These are phyloP conservation scores for Sclerotinia glacialis DNA, from an alignment of 2,329 filamentous ascomycete genomes.

Conservation along the genomic window DNA sequence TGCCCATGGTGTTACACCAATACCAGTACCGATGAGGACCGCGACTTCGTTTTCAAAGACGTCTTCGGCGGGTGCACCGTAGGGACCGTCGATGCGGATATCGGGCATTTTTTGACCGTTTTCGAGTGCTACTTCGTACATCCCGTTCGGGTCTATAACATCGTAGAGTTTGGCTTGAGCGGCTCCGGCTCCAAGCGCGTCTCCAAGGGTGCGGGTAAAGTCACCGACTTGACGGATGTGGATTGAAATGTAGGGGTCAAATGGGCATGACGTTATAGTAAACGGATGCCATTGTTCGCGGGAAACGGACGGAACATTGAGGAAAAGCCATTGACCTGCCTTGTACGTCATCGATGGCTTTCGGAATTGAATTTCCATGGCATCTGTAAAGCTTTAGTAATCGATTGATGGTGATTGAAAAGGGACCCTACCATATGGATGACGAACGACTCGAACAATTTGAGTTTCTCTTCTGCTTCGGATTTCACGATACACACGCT, in stretches of 20 bases:
- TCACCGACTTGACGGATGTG: slow-evolving; percentile 96
- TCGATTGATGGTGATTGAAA: background rate
- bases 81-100: slow-evolving; percentile 90
- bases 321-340: slow-evolving; percentile 95
- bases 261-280: slow-evolving; percentile 97
- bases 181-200: slow-evolving; percentile 86
- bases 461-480: slow-evolving; percentile 78
- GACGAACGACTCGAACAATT: slow-evolving; percentile 90
- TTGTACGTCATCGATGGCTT: slow-evolving; percentile 98
- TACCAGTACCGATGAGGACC: slow-evolving; percentile 80
- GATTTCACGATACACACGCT: slow-evolving; percentile 89
- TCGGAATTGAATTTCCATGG: slow-evolving; percentile 93
- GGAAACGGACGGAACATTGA: slow-evolving; percentile 87
- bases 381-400: slow-evolving; percentile 56
- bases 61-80: slow-evolving; percentile 94
- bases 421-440: slow-evolving; percentile 75
- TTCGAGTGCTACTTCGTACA: slow-evolving; percentile 95
- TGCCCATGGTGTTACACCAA: slow-evolving; percentile 84
- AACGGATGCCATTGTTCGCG: slow-evolving; percentile 96
- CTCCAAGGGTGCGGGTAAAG: slow-evolving; percentile 90
- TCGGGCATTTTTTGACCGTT: slow-evolving; percentile 90
- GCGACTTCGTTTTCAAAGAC: slow-evolving; percentile 93
- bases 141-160: slow-evolving; percentile 84
- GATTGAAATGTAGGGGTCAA: slow-evolving; percentile 89
- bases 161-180: slow-evolving; percentile 89